Base-by-base conservation (phyloP, 1,284 basidiomycete genomes). In the Malassezia equina region DNA sequence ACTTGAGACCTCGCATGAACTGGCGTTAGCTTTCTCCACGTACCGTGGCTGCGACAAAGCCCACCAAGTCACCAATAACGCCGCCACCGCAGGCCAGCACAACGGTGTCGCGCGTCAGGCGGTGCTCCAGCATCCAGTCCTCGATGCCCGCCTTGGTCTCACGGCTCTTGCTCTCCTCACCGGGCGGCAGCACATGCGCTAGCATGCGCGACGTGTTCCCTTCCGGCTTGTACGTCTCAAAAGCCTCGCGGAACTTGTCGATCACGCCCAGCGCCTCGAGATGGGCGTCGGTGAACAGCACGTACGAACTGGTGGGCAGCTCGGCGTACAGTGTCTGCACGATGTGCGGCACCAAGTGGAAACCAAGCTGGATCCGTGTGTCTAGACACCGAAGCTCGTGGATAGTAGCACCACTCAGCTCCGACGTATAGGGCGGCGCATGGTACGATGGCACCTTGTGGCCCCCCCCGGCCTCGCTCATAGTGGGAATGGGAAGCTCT, bases 11-110 rank as follows among this genome's bases (percentile, higher is more conserved):
- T 45, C 87, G 83, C 65, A 67, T 67, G 44, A 67, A 67, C 51
- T 51, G 41, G 15, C 7, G 32, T 44, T 17, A 34, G 43, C 88
- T 7, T 17, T 4, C 15, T 13, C 27, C n/a, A 43, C 50, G 17
- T 42, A 95, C 94, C n/a, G 93, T 98, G 3, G 94, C 89, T 25
- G 93, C 87, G 47, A 95, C 90, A 69, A 95, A 98, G 36, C 93
- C 93, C 55, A 90, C 84, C 17, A 98, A 80, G 77, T 98, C 93
- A 27, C 77, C 94, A 63, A 98, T 89, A 59, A 98, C 93, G 48
- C 93, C 93, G 33, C 93, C 93, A 23, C 93, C 93, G 28, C 98
- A 81, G 0, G 93, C 93, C 48, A 98, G 79, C 56, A 96, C 80
- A 61, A 96, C 88, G 3, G 88, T 93, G 75, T 94, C 93, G 55